Evolutionary conservation across 805 yeast species (phyloP).

Genomic region (Candida piceae): DNA sequence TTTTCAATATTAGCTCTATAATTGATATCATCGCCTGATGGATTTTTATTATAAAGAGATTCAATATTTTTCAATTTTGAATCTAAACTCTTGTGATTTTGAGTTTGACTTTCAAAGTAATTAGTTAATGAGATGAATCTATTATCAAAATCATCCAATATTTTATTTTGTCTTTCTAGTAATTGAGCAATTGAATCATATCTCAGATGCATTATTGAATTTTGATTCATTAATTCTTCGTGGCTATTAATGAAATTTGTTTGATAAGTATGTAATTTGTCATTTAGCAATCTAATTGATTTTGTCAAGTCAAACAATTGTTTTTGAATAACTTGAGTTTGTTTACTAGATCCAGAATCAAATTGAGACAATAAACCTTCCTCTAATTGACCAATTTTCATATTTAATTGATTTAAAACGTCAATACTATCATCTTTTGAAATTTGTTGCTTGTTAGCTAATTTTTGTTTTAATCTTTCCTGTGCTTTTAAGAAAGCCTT

Average conservation of each 20-base stretch:
- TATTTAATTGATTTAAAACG: constrained; percentile 3
- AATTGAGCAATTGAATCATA: constrained; percentile 10
- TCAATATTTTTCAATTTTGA: constrained; percentile 13
- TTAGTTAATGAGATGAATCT: constrained; percentile 11
- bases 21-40: constrained; percentile 1
- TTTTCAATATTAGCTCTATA: constrained; percentile 15
- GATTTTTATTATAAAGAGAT: constrained; percentile 7
- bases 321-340: constrained; percentile 12
- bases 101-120: constrained; percentile 17
- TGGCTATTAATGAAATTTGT: constrained; percentile 3
- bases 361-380: not conserved
- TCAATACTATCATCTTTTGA: not conserved
- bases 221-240: constrained; percentile 7
- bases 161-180: constrained; percentile 12
- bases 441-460: not conserved
- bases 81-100: constrained; percentile 13
- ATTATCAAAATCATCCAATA: constrained; percentile 12
- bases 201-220: constrained; percentile 9
- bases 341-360: constrained; percentile 1
- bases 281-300: constrained; percentile 12
- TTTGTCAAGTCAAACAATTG: constrained; percentile 19
- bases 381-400: constrained; percentile 7
- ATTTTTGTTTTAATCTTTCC: constrained; percentile 14
- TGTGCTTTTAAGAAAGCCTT: constrained; percentile 15
- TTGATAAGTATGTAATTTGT: constrained; percentile 6